Evolutionary conservation across 179 eudicot species (phyloP), one percentile per base, ranked within the genome.

Genomic region (Beta corolliflora): DNA sequence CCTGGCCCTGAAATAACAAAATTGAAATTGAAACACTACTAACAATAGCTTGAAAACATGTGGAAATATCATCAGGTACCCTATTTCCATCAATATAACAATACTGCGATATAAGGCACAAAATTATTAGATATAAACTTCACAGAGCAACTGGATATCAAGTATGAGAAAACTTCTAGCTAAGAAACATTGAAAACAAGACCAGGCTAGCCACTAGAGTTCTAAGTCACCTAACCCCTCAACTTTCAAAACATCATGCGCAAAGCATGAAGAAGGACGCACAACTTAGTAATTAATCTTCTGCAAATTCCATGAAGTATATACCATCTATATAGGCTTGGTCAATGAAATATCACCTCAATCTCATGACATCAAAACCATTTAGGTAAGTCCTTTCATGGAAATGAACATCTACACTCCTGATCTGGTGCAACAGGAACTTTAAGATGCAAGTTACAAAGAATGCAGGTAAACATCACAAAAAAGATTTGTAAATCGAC

Each of bases 1-100:
- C 97, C 85, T 94, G 93, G 80, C 89, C 91, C 99, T 96, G 88
- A 73, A 87, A 85, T 25, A 74, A 75, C 14, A 75, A 61, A 77
- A 56, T 44, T 29, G 15, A 16, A 73, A 77, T 5, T 70, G 21
- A 58, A 67, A 67, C 68, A 56, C 41, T 75, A 67, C 3, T 41
- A 41, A 5, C 2, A 3, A 44, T 16, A 25, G 16, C 73, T 45
- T 7, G 25, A 73, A 54, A 73, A 53, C 61, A 73, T 25, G 48
- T 11, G n/a, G 18, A 29, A 71, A 58, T 9, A 21, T n/a, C 64
- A 60, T 60, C 64, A n/a, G 21, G 19, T 60, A 9, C 19, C 64
- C 29, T 7, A 7, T 5, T n/a, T 19, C 2, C 8, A 60, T 60
- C 64, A 60, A n/a, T 60, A 60, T 11, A 60, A 60, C 4, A 2